Percentiles rank a stretch among this genome's conserved stretches.
phyloP scores from a whole-genome alignment of 331 rosid species.

The Pyrus hybrid region DNA sequence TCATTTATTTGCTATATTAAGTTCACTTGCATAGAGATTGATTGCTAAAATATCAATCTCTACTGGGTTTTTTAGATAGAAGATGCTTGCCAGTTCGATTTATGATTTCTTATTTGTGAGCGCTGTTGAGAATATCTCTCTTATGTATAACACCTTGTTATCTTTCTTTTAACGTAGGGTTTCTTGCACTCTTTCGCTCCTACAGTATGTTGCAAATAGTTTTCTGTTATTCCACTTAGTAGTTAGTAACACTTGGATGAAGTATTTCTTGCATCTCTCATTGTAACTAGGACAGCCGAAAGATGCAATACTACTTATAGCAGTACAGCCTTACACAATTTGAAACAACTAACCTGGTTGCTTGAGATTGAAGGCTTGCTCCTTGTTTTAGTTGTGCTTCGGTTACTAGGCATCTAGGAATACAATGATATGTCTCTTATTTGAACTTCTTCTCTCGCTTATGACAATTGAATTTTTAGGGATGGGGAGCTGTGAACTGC shows the following conservation, averaged over 20 bases:
- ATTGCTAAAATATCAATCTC: neutral
- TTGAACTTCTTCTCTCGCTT: neutral
- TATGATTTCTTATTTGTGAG: neutral
- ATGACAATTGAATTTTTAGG: too few species aligned
- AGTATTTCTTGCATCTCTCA: neutral
- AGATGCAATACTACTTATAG: too few species aligned
- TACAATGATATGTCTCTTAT: neutral
- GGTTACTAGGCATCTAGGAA: neutral
- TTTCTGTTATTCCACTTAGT: neutral
- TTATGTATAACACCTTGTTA: too few species aligned
- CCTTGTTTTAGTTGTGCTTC: neutral
- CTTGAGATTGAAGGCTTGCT: neutral
- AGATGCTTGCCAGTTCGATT: neutral
- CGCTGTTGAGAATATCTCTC: neutral
- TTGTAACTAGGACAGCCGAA: neutral
- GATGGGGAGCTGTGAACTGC: too few species aligned
- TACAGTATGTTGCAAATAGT: neutral
- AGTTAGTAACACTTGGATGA: neutral
- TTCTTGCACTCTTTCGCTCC: too few species aligned
- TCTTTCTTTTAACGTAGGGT: neutral
- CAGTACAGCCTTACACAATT: neutral
- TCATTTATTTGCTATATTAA: neutral
- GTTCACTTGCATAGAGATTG: neutral
- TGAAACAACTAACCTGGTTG: neutral
- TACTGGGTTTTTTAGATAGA: neutral